Base-by-base conservation (phyloP, 768 basidiomycete genomes). In the Boletus edulis region DNA sequence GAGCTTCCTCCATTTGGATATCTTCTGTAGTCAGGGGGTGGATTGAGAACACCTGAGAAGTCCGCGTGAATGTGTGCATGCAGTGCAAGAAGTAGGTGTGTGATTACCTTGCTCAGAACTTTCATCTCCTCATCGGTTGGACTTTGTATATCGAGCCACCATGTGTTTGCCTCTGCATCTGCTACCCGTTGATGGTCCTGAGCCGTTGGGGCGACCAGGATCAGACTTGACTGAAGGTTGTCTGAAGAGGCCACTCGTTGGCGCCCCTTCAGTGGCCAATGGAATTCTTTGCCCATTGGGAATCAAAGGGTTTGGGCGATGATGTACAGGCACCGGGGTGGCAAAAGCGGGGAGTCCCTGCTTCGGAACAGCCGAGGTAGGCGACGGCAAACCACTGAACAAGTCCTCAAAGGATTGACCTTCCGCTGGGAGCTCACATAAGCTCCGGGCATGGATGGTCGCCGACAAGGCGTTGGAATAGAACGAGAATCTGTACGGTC, bases 81-180 rank as follows among this genome's bases (percentile, higher is more conserved):
- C 29, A 49, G 44, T 31, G 12, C 15, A 47, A 40, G 22, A 40
- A 17, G 17, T 22, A 41, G 15, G 15, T 65, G 14, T 2, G 12
- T 4, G 27, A 76, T 38, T 63, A 89, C 95, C 81, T 94, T 92
- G 75, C 89, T 91, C 14, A 99, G 77, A 77, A 95, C 85, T 69
- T 92, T 92, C 97, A 99, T 98, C 73, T 99, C 97, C 46, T 95
- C 94, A 59, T 99, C 97, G 1, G 95, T 98, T 0, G 97, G 97
- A 53, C 85, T 88, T 50, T 86, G 81, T 2, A 98, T 81, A 65
- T 99, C 97, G 58, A 99, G 72, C 97, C 97, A 99, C 97, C 97
- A 99, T 2, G 94, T 97, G 64, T 81, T 87, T 1, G 78, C 79
- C 60, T 94, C 94, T 3, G 77, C 76, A 50, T 87, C 80, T 20